Conservation (phyloP, 2,329 filamentous ascomycete species). For the Talaromyces sp. region DNA sequence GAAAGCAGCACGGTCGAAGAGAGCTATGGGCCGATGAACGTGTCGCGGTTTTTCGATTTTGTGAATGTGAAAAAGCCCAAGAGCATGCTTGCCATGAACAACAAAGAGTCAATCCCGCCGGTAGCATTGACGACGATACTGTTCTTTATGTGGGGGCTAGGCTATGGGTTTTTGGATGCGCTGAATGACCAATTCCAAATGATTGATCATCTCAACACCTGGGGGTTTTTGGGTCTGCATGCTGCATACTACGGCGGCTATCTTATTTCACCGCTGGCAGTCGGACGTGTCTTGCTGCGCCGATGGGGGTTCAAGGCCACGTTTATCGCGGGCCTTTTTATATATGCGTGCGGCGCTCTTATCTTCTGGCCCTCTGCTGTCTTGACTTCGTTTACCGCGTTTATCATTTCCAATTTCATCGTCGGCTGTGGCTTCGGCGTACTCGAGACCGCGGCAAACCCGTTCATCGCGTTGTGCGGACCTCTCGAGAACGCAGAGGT, state of each 20-base stretch:
- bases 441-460: constrained; percentile 57
- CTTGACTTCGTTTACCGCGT: constrained; percentile 55
- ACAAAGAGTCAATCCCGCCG: constrained; percentile 53
- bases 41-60: constrained; percentile 58
- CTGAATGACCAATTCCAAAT: constrained; percentile 62
- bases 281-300: constrained; percentile 52
- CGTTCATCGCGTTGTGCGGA: constrained; percentile 59
- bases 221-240: constrained; percentile 46
- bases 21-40: constrained; percentile 27
- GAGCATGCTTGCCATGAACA: constrained; percentile 55
- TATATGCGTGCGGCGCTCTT: constrained; percentile 59
- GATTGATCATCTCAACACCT: constrained; percentile 37
- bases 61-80: constrained; percentile 54
- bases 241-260: constrained; percentile 59
- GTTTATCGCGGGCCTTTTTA: constrained; percentile 55
- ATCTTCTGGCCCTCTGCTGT: constrained; percentile 63
- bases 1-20: constrained; percentile 33
- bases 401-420: constrained; percentile 59
- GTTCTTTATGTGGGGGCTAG: constrained; percentile 87
- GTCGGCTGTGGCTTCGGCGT: constrained; percentile 57
- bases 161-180: constrained; percentile 78
- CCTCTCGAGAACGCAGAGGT: constrained; percentile 57
- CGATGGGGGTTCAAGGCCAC: constrained; percentile 59
- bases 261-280: constrained; percentile 49
- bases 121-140: constrained; percentile 66